These are phyloP conservation scores for Sclerotinia sclerotiorum DNA, from an alignment of 2,329 filamentous ascomycete species.

Conservation along the genomic window DNA sequence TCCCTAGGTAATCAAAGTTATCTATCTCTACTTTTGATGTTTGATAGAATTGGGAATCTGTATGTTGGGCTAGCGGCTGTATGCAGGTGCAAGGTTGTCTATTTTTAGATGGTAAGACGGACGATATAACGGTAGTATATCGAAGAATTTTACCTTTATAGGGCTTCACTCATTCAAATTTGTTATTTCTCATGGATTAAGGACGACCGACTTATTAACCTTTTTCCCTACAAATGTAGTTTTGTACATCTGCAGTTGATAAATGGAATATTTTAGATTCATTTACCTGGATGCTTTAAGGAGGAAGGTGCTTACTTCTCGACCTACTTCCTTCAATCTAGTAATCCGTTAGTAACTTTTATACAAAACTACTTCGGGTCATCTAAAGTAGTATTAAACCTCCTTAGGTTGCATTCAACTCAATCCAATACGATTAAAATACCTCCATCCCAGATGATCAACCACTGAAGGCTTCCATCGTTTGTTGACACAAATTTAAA, in stretches of 20 bases:
- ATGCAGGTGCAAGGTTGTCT: not conserved
- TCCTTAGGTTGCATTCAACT: not conserved
- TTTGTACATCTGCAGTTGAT: not conserved
- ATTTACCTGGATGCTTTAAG: not conserved
- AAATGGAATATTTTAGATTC: not conserved
- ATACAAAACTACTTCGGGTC: not conserved
- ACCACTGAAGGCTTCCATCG: not conserved
- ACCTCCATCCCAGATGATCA: not conserved
- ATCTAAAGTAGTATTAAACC: not conserved
- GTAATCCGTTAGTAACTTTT: not conserved
- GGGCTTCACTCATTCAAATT: not conserved
- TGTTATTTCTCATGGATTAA: not conserved
- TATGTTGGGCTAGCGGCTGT: not conserved
- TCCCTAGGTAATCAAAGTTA: not conserved
- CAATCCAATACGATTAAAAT: not conserved
- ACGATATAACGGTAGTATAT: not conserved
- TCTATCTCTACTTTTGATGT: not conserved
- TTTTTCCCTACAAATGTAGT: not conserved
- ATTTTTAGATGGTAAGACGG: not conserved
- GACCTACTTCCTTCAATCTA: not conserved
- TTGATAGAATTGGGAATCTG: not conserved
- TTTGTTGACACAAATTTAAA: slow-evolving; percentile 7
- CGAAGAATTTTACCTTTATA: too few species aligned
- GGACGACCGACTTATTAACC: not conserved
- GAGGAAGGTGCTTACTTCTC: not conserved